Evolutionary conservation across 1,284 basidiomycete species (phyloP), one percentile per base, ranked within the genome.

Genomic region (Malassezia globosa): DNA sequence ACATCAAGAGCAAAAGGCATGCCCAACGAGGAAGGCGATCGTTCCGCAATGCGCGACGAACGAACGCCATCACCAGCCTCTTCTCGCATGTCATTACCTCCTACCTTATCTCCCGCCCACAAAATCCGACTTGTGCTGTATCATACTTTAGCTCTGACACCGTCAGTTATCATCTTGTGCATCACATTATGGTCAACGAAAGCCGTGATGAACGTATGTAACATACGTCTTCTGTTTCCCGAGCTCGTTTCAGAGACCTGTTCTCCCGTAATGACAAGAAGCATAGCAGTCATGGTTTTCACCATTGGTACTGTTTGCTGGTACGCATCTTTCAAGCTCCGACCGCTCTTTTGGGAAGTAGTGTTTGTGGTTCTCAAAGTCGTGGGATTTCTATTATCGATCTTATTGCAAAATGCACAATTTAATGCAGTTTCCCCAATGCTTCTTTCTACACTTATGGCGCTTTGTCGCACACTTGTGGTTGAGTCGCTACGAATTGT

Each of bases 291-390:
- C 19, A 24, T 51, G 18, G 31, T 42, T 27, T 7, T 16, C 7
- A 25, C 24, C 6, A 11, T 46, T 5, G 49, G 49, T 21, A 33
- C 38, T 16, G 31, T 51, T 14, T 34, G 43, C 43, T 51, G 49
- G 49, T 38, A 51, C 33, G 23, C 49, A 7, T 38, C 37, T 7
- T 51, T 41, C 18, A 37, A 45, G 19, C 39, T 51, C 18, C 42
- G 42, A 7, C 49, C 49, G n/a, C 21, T 46, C 14, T 40, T 34
- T 23, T 51, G 49, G 49, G 49, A 51, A 18, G 24, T 29, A 4
- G 19, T 22, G 19, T 41, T 36, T 26, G 18, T 27, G 8, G 3
- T 46, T 19, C 21, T 44, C 16, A 23, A 40, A 10, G 19, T 31
- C 8, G 6, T 43, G 8, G 18, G 26, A 10, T 27, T 50, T n/a